A percentile compares a stretch with the other conserved stretches of the same genome.
These are phyloP conservation scores for Euphorbia corollata DNA, from an alignment of 441 rosid genomes.

Conservation along the genomic window DNA sequence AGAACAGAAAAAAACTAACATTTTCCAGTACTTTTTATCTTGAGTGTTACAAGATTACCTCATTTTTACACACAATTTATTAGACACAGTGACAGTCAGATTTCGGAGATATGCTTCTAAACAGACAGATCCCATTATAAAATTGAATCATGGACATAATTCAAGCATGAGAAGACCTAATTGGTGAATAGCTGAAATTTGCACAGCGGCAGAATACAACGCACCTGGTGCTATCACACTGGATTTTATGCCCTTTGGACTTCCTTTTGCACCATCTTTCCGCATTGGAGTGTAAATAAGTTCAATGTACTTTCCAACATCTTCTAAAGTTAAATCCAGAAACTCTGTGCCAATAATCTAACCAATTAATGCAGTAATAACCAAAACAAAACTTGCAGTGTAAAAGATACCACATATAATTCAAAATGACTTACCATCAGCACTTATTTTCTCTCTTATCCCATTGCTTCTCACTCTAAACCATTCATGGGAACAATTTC, in stretches of 20 bases:
- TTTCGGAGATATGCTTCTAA: background rate
- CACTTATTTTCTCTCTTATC: conserved; percentile 53
- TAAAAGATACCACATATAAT: conserved; percentile 5
- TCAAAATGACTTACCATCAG: conserved; percentile 49
- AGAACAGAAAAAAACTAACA: background rate
- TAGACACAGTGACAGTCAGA: background rate
- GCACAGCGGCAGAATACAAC: conserved; percentile 17
- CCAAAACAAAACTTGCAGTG: background rate
- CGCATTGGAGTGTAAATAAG: conserved; percentile 80
- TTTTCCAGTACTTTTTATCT: background rate
- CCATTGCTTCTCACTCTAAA: conserved; percentile 66
- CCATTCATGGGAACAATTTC: conserved; percentile 79
- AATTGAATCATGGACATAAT: background rate
- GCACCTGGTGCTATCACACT: conserved; percentile 72
- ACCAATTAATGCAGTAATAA: conserved; percentile 15
- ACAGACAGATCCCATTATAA: conserved; percentile 5
- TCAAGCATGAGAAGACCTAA: conserved; percentile 1
- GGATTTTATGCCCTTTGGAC: conserved; percentile 54
- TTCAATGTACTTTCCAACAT: conserved; percentile 73
- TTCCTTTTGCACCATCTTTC: conserved; percentile 77
- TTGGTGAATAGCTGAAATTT: background rate
- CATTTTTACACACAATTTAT: conserved; percentile 1
- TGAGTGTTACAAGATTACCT: background rate
- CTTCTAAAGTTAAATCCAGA: conserved; percentile 76
- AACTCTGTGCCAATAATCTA: conserved; percentile 47